Evolutionary conservation across 139 green algal genomes (phyloP), one percentile per base, ranked within the genome.

Genomic region (Deuterostichococcus epilithicus): DNA sequence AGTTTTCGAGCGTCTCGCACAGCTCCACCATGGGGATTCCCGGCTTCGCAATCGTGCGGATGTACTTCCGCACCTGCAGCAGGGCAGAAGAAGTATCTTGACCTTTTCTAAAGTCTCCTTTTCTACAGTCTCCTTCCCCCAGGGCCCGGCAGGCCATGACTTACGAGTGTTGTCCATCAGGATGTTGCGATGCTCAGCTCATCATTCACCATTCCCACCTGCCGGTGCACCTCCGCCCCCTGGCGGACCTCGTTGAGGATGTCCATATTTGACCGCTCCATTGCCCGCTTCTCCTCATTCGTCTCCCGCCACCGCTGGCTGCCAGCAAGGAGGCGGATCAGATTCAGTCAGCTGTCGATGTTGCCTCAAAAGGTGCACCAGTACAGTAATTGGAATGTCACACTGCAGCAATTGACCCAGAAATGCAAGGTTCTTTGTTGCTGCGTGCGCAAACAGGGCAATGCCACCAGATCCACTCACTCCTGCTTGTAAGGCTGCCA

Each of bases 211-310:
- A 8, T 18, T 22, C 78, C n/a, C 63, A 86, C 83, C 86, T 96
- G 88, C 1, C 96, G 84, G 81, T 99, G 96, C 58, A 99, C 96
- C 85, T 99, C 96, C 6, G 96, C 94, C 13, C 92, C 93, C 70
- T 96, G 90, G 4, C 96, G 82, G 28, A 98, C 91, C 37, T 98
- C 91, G 74, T 98, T 97, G 79, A 98, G 87, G 82, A 97, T 94
- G 79, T 95, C 88, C 26, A 76, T 68, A 42, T 94, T 74, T 67
- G 97, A 78, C 15, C 91, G 80, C 68, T 97, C 90, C 71, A 91
- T 79, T 78, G 95, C 91, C 0, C 94, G 85, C 87, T 95, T 97
- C 86, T 99, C 96, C n/a, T 86, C 96, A 39, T 76, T 91, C 3
- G 91, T 98, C 74, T 95, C 88, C 4, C 96, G 88, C 95, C 94